These are phyloP conservation scores for Ophiocordyceps robertsii DNA, from an alignment of 2,329 filamentous ascomycete genomes.

Conservation along the genomic window DNA sequence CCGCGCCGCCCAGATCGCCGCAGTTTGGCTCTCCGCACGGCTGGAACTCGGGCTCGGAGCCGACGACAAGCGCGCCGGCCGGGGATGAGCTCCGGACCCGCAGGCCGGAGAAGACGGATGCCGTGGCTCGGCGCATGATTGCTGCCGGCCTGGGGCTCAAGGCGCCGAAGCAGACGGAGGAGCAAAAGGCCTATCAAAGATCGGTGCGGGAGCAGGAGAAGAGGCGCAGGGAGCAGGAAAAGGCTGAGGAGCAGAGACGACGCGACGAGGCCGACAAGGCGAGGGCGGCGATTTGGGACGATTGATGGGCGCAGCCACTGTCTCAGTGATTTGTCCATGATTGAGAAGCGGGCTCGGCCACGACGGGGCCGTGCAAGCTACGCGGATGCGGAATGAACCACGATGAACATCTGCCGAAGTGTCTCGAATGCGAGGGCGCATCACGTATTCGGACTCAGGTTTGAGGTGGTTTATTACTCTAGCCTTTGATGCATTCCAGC, in stretches of 20 bases:
- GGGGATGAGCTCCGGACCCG: conserved; percentile 4
- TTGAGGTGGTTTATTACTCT: too few species aligned
- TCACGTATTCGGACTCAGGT: too few species aligned
- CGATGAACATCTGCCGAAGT: too few species aligned
- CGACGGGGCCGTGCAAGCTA: too few species aligned
- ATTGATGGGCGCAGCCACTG: conserved; percentile 25
- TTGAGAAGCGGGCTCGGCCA: too few species aligned
- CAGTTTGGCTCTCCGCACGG: conserved; percentile 1
- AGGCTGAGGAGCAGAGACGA: conserved; percentile 45
- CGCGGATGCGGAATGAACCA: too few species aligned
- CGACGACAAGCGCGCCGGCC: neutral
- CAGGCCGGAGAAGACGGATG: conserved; percentile 84
- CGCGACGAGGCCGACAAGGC: conserved; percentile 57
- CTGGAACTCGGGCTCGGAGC: neutral
- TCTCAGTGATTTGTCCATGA: too few species aligned
- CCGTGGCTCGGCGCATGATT: conserved; percentile 81
- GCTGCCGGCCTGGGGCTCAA: conserved; percentile 74
- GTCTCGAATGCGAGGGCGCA: too few species aligned
- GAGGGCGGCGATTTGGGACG: conserved; percentile 82
- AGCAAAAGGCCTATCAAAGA: conserved; percentile 76
- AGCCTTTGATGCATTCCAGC: too few species aligned
- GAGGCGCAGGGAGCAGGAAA: conserved; percentile 60
- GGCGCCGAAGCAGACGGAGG: conserved; percentile 70
- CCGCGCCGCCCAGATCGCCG: conserved; percentile 42
- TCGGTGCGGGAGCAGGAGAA: conserved; percentile 75